These are phyloP conservation scores for Cyberlindnera suaveolens DNA, from an alignment of 805 yeast genomes.

Conservation along the genomic window DNA sequence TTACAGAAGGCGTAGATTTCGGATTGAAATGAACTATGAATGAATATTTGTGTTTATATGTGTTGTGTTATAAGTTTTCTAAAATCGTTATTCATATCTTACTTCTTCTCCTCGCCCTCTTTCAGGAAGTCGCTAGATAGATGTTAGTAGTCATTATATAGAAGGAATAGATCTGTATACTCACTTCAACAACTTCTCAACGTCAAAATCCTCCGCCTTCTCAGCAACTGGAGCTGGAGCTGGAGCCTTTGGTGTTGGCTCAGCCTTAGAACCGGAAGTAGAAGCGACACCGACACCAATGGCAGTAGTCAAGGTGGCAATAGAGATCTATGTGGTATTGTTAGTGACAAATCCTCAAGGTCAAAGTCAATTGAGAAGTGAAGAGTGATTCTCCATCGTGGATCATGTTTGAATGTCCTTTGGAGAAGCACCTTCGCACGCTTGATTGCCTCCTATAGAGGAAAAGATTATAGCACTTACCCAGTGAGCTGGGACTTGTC, in stretches of 20 bases:
- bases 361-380: not conserved
- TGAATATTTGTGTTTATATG: not conserved
- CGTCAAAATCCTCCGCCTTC: conserved; percentile 26
- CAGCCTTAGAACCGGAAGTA: conserved; percentile 17
- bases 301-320: conserved; percentile 27
- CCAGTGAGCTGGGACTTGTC: conserved; percentile 25
- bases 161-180: conserved; percentile 1
- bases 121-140: conserved; percentile 24
- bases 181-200: conserved; percentile 26
- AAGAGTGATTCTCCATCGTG: not conserved
- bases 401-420: too few relatives aligned
- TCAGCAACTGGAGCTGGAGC: conserved; percentile 19
- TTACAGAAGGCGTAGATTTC: not conserved
- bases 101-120: conserved; percentile 19
- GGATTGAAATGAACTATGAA: not conserved
- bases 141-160: conserved; percentile 3
- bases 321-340: conserved; percentile 22
- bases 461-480: conserved; percentile 8
- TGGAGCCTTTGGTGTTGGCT: conserved; percentile 14
- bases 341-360: not conserved
- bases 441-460: too few relatives aligned
- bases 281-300: conserved; percentile 26
- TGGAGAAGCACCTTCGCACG: too few relatives aligned
- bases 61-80: not conserved
- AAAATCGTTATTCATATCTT: not conserved